Base-by-base conservation (phyloP, 164 flowering plant genomes). In the Macadamia integrifolia region DNA sequence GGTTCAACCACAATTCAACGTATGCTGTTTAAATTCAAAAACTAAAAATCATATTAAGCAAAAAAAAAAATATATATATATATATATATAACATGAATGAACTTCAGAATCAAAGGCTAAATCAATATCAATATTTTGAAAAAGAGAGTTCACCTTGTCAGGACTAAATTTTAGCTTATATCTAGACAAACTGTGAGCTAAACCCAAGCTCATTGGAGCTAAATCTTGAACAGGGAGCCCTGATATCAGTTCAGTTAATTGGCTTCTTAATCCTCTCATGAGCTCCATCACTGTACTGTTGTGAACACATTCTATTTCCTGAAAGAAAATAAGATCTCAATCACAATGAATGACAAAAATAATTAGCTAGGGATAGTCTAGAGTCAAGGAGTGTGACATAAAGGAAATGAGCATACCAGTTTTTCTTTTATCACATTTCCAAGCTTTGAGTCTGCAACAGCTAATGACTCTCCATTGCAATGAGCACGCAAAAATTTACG, bases 161-260 rank as follows among this genome's bases (percentile, higher is more conserved):
- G 98, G 89, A 76, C 99, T 92, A 76, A 94, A 94, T 67, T 94
- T 92, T 62, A 94, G 80, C 81, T 89, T 90, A 83, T 90, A 90
- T 81, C 99, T 82, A n/a, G 97, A 88, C 35, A 94, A 69, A 61
- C 96, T 92, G 70, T 92, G 97, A 59, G 99, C 90, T 69, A 92
- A 79, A 69, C 97, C 99, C 81, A 92, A 77, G 77, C 97, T 92
- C 99, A 92, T 94, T 50, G 95, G 98, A 60, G 90, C 89, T 83
- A 94, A 75, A 74, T 94, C 99, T 80, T 89, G 96, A 63, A 78
- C 81, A 42, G 73, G 97, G 18, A 94, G 72, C 68, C 97, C 98
- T 31, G 96, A 74, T 57, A 94, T 90, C 62, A 94, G 97, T 65
- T 90, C 95, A 50, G 89, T 79, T 77, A 92, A 75, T 77, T 90